These are phyloP conservation scores for Cytospora piceicola DNA, from an alignment of 2,329 filamentous ascomycete genomes.

Conservation along the genomic window DNA sequence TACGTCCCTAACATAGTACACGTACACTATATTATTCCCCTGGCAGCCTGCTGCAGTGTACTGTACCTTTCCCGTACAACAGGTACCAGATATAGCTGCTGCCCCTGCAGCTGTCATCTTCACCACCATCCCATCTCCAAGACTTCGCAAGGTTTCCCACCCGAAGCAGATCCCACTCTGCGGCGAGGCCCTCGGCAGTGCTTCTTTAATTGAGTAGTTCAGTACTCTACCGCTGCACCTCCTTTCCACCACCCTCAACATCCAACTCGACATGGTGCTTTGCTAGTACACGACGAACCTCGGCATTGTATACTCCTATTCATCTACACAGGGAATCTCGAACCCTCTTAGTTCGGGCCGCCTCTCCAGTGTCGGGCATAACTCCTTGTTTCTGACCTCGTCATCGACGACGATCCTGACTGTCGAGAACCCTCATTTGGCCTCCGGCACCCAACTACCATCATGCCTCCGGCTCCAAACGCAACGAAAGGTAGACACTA, in stretches of 20 bases:
- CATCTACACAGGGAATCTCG: slow-evolving; percentile 8
- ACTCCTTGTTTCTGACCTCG: not conserved
- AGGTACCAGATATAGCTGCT: slow-evolving; percentile 3
- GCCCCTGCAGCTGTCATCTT: slow-evolving; percentile 25
- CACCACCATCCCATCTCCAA: slow-evolving; percentile 14
- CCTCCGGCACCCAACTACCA: slow-evolving; percentile 23
- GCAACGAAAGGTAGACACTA: slow-evolving; percentile 82
- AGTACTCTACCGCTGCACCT: slow-evolving; percentile 11
- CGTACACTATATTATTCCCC: not conserved
- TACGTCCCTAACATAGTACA: not conserved
- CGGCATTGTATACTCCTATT: slow-evolving; percentile 6
- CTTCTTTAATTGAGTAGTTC: slow-evolving; percentile 18
- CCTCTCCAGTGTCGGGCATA: not conserved
- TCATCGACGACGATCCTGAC: not conserved
- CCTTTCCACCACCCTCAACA: not conserved
- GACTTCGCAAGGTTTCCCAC: slow-evolving; percentile 4
- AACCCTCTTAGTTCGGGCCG: not conserved
- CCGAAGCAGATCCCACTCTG: slow-evolving; percentile 16
- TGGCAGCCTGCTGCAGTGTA: not conserved
- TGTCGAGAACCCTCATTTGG: slow-evolving; percentile 10
- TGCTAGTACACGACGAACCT: slow-evolving; percentile 12
- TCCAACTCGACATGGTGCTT: slow-evolving; percentile 12
- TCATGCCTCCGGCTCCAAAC: slow-evolving; percentile 33
- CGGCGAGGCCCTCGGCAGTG: slow-evolving; percentile 12
- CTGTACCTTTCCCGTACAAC: not conserved